Base-by-base conservation (phyloP, 257 asterid genomes). In the Rubia yunnanensis region DNA sequence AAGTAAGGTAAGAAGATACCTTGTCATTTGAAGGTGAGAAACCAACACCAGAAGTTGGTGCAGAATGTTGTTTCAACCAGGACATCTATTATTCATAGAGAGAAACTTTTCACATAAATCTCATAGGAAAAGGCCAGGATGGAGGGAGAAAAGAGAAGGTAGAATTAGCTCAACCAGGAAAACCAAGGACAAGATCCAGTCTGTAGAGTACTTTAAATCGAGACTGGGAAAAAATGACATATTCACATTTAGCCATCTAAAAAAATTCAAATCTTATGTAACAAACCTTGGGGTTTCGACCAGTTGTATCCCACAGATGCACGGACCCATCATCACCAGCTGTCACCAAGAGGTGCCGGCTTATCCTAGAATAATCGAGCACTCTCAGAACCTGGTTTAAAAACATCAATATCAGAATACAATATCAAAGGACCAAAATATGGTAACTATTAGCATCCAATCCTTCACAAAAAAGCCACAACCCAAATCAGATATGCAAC, bases 321-420 rank as follows among this genome's bases (percentile, higher is more conserved):
- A 94, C 65, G 53, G 99, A 90, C 59, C 98, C 98, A 84, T 94
- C 99, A 82, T 90, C 99, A 72, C 99, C 98, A 71, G 98, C 95
- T 41, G 95, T 94, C 66, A 85, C 99, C 87, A 90, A 84, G 68
- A 85, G 91, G 83, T 94, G 98, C 84, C 96, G 80, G 79, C 99
- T 94, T 79, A 81, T 84, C 79, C 91, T 82, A 70, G 96, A 88
- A 82, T 90, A 94, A 83, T 94, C 98, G 69, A 94, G 96, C 73
- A 87, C 91, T 22, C 96, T 89, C 80, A 94, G 78, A 69, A 88
- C 96, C 99, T 94, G 92, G 72, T 68, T 77, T 75, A 75, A 60
- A 77, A 65, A 63, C 73, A 75, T 65, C 71, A 69, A 72, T 63
- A 58, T 75, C 65, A 78, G 78, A 69, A 64, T 63, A 72, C 41